Evolutionary conservation across 176 grass and related monocot genomes (phyloP), one percentile per base, ranked within the genome.

Genomic region (Melocanna baccifera): DNA sequence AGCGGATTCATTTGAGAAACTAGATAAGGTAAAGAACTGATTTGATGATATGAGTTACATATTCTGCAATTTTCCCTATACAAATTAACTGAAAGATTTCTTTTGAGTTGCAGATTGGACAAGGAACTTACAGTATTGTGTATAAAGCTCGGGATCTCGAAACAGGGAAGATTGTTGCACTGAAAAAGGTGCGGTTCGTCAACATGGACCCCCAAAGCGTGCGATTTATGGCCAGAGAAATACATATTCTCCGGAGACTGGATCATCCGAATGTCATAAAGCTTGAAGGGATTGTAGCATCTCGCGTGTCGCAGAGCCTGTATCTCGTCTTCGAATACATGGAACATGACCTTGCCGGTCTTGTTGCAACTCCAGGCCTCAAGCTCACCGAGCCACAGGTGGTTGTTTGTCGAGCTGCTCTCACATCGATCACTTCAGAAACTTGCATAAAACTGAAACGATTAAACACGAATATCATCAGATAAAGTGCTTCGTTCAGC

Each of bases 201-300:
- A 94, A 97, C 79, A 97, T 87, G 91, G 94, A 97, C 39, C 89
- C 94, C 6, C 91, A 97, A 69, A 97, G 91, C n/a, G 94, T 97
- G 65, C 91, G 94, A 61, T 97, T 97, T 63, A 97, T 97, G 94
- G 94, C 89, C 2, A 87, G 91, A 65, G 94, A 97, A 87, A 97
- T 97, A 20, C 75, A 97, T 29, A 90, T 94, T 76, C 87, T 97
- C 43, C 87, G 92, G 59, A 86, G 53, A 59, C 80, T 97, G 20
- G 89, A 97, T 58, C 94, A 97, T 75, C 94, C 94, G 14, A 97
- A 97, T 77, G 90, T 97, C 65, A 92, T 92, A 92, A 97, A 94
- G 83, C 94, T 97, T 28, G 85, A 94, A 88, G 94, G 92, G 43
- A 94, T 97, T n/a, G 61, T 94, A 70, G 82, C 86, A 80, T 97